These are phyloP conservation scores for Leccinum huronense DNA, from an alignment of 1,284 basidiomycete genomes.

Conservation along the genomic window DNA sequence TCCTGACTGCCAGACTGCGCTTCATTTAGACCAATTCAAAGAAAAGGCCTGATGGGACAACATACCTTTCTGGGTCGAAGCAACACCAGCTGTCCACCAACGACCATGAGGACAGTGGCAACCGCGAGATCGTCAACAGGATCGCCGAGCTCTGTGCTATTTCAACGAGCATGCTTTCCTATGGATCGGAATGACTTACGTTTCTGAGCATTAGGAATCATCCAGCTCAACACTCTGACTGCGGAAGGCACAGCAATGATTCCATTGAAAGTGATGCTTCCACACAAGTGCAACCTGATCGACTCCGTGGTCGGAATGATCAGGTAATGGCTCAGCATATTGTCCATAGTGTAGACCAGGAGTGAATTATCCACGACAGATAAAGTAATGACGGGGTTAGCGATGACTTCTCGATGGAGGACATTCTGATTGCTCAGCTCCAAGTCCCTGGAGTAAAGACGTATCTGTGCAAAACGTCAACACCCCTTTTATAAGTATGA, in stretches of 20 bases:
- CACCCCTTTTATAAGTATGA: background rate
- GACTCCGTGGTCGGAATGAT: slow-evolving; percentile 83
- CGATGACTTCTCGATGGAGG: slow-evolving; percentile 78
- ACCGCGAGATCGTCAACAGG: slow-evolving; percentile 91
- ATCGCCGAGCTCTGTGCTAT: slow-evolving; percentile 78
- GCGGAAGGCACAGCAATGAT: slow-evolving; percentile 84
- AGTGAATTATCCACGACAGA: slow-evolving; percentile 95
- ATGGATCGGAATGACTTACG: slow-evolving; percentile 49
- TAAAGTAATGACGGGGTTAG: slow-evolving; percentile 78
- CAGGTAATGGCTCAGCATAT: slow-evolving; percentile 91
- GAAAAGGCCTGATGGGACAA: slow-evolving; percentile 1
- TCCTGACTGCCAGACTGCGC: slow-evolving; percentile 77
- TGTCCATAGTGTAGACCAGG: slow-evolving; percentile 97
- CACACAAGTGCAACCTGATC: slow-evolving; percentile 87
- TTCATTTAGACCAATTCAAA: slow-evolving; percentile 6
- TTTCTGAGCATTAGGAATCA: slow-evolving; percentile 92
- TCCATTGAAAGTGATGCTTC: slow-evolving; percentile 93
- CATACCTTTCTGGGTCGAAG: slow-evolving; percentile 78
- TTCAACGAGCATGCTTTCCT: slow-evolving; percentile 14
- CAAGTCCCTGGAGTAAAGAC: slow-evolving; percentile 93
- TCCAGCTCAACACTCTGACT: slow-evolving; percentile 94
- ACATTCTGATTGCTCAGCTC: slow-evolving; percentile 87
- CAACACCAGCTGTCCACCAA: slow-evolving; percentile 89
- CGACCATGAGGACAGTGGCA: slow-evolving; percentile 95
- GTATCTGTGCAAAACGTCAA: slow-evolving; percentile 49